Evolutionary conservation across 192 early-diverging fungal species (phyloP), one percentile per base, ranked within the genome.

Genomic region (Chytriomyces confervae): DNA sequence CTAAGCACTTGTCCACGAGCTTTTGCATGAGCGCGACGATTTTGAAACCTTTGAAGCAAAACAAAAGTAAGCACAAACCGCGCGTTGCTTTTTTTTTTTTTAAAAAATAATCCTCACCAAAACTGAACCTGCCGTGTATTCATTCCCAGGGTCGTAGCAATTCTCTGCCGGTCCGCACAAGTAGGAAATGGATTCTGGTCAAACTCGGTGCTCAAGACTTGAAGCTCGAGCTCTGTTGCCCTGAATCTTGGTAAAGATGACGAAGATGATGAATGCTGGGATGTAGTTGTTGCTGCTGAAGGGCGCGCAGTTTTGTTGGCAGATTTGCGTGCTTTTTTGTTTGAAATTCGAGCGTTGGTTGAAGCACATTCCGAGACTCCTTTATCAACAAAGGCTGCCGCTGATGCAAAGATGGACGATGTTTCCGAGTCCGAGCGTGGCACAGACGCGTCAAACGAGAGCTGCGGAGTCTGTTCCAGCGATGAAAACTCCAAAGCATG

Each of bases 41-140:
- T 62, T 5, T 74, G 53, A n/a, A 74, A 74, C 72, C 60, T 62
- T 49, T 69, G 67, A 20, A 9, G 24, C 10, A 65, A 27, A 20
- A 13, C 0, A 29, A 65, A 65, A 27, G 24, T 29, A 65, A 69
- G 18, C 46, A 47, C 27, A 9, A 48, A 24, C 62, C 10, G 43
- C 20, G 50, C 5, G 27, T 7, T 9, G 3, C n/a, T 61, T 7
- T 7, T 8, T 46, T 43, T 73, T 62, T 73, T 62, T 43, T 11
- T 24, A 16, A 72, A 9, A 62, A 18, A 11, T 0, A 23, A n/a
- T n/a, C 11, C 66, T 10, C 43, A 74, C 72, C 72, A 74, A 62
- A 74, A 74, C 47, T 74, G 72, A 20, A 74, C 72, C 44, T 74
- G 72, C 13, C 72, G 24, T 43, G 72, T 13, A 5, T 74, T 61